Conservation (phyloP, 1,284 basidiomycete species). For the Rhodotorula sp. region DNA sequence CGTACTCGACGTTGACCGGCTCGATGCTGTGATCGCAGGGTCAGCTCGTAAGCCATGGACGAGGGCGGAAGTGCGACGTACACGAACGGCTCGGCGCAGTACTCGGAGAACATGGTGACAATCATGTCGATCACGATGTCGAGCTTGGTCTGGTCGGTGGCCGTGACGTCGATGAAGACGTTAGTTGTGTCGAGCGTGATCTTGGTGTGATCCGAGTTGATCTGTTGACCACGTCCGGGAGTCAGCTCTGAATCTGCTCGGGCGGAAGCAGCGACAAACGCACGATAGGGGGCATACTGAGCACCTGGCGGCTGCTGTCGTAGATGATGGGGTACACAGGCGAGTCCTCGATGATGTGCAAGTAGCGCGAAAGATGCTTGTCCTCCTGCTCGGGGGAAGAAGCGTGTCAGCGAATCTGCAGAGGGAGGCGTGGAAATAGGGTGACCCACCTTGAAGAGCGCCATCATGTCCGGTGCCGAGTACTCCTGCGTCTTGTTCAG, state of each 20-base stretch:
- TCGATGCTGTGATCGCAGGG: slow-evolving; percentile 67
- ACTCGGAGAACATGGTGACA: slow-evolving; percentile 95
- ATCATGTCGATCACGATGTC: slow-evolving; percentile 94
- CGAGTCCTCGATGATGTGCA: slow-evolving; percentile 90
- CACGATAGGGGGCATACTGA: slow-evolving; percentile 92
- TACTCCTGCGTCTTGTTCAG: slow-evolving; percentile 73
- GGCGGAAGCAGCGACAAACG: not conserved
- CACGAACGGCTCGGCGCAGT: slow-evolving; percentile 88
- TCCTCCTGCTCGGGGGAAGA: slow-evolving; percentile 64
- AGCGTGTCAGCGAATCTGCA: slow-evolving; percentile 56
- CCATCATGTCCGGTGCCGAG: slow-evolving; percentile 83
- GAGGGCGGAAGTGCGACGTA: slow-evolving; percentile 54
- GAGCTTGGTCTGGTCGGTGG: slow-evolving; percentile 96
- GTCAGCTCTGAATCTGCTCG: no score
- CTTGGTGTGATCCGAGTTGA: slow-evolving; percentile 96
- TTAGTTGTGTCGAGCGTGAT: slow-evolving; percentile 93
- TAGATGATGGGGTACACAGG: slow-evolving; percentile 98
- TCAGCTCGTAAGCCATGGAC: not conserved
- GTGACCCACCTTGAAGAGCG: slow-evolving; percentile 73
- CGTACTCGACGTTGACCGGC: slow-evolving; percentile 75
- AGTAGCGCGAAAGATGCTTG: slow-evolving; percentile 83
- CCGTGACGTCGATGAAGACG: slow-evolving; percentile 95
- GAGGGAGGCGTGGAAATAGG: not conserved
- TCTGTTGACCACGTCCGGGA: slow-evolving; percentile 48
- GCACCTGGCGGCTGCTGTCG: slow-evolving; percentile 78